A percentile compares a stretch with the other conserved stretches of the same genome.
phyloP scores from a whole-genome alignment of 257 asterid genomes.

The Nicotiana knightiana region DNA sequence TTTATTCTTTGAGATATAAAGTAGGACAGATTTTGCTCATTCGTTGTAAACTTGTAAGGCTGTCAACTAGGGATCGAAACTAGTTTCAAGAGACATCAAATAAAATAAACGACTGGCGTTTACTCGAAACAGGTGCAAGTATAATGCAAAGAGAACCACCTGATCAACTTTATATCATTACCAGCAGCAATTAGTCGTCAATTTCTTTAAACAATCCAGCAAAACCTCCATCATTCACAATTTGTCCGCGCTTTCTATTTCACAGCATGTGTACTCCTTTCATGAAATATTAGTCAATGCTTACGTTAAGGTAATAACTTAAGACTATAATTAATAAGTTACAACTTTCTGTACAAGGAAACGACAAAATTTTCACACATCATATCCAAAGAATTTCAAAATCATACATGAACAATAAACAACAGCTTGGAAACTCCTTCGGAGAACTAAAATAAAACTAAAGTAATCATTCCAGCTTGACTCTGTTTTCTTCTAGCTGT shows the following conservation, averaged over 20 bases:
- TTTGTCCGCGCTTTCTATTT: neutral
- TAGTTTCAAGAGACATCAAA: neutral
- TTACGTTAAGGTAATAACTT: neutral
- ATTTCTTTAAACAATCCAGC: neutral
- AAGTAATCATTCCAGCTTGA: conserved; percentile 52
- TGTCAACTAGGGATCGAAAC: neutral
- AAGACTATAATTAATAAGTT: neutral
- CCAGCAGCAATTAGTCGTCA: neutral
- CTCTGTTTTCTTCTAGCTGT: conserved; percentile 57
- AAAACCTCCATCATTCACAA: neutral
- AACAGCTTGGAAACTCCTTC: conserved; percentile 7
- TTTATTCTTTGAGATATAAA: neutral
- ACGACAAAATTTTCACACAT: conserved; percentile 8
- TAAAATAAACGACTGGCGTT: neutral
- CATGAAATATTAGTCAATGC: neutral
- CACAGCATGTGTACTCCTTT: neutral
- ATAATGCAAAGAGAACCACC: neutral
- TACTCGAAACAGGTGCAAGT: neutral
- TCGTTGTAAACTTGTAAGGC: too few relatives aligned
- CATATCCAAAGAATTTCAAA: conserved; percentile 1
- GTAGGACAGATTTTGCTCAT: neutral
- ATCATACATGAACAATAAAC: neutral
- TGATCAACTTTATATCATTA: neutral
- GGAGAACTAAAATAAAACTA: neutral
- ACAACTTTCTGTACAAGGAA: conserved; percentile 10